These are phyloP conservation scores for Moricandia moricandioides DNA, from an alignment of 345 rosid species.

Conservation along the genomic window DNA sequence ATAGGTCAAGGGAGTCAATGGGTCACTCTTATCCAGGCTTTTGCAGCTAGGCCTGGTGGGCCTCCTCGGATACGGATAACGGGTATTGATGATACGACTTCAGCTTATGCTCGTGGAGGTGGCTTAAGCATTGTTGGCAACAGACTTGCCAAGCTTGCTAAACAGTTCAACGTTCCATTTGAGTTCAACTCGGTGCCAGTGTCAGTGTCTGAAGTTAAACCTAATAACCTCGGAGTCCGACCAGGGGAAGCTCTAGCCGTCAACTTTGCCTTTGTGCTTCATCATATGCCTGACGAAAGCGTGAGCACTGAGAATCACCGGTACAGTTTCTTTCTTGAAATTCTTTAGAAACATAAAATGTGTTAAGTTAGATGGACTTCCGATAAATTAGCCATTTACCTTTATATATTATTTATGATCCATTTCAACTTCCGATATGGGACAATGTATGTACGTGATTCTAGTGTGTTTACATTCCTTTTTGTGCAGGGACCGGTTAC, in stretches of 20 bases:
- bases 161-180: conserved; percentile 70
- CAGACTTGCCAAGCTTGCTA: conserved; percentile 65
- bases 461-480: neutral
- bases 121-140: conserved; percentile 68
- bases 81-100: conserved; percentile 65
- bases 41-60: conserved; percentile 89
- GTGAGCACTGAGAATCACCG: conserved; percentile 87
- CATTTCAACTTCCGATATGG: neutral
- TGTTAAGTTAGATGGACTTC: neutral
- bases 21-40: conserved; percentile 87
- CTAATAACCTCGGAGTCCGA: conserved; percentile 46
- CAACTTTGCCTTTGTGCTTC: conserved; percentile 85
- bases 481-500: conserved; percentile 55
- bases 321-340: neutral
- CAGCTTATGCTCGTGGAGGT: conserved; percentile 89
- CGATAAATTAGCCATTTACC: neutral
- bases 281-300: conserved; percentile 91
- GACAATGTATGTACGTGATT: neutral
- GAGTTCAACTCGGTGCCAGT: conserved; percentile 73
- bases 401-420: neutral
- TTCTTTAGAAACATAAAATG: neutral
- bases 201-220: conserved; percentile 57
- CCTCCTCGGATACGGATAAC: conserved; percentile 82
- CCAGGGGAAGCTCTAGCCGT: conserved; percentile 80
- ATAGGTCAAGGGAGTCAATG: conserved; percentile 91